Evolutionary conservation across 179 eudicot genomes (phyloP), one percentile per base, ranked within the genome.

Genomic region (Spinacia oleracea): DNA sequence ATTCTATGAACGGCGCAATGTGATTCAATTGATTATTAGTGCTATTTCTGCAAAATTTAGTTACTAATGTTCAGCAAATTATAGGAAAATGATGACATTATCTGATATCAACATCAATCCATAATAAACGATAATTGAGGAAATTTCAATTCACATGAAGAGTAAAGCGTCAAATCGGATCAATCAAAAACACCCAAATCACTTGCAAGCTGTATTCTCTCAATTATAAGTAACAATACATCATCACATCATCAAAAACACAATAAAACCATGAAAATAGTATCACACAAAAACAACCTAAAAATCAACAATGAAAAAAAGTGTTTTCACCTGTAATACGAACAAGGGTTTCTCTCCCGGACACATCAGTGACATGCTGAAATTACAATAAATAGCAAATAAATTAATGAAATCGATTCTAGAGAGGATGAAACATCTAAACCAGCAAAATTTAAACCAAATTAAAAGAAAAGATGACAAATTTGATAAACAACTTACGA

Each of bases 281-380:
- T 4, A 51, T 51, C 5, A 51, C 3, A 50, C 0, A 12, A 50
- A 51, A 51, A 51, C 56, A 18, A 35, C 15, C 65, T 1, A 35
- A 16, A 0, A 62, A 29, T 50, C 9, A 3, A 1, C 3, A 23
- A 67, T 4, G 0, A 2, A 35, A 42, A 6, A 14, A 2, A 21
- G 48, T 48, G 1, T 29, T 20, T 0, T 71, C 42, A 85, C 87
- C 87, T 34, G 87, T 85, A 29, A 85, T 77, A 71, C 87, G 87
- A 79, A 85, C 87, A 67, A 85, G 81, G 9, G 87, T 85, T 79
- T 85, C 87, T 69, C 87, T 79, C n/a, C 87, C 87, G 60, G 87
- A 85, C 81, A 85, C 73, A 85, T 85, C 87, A 60, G 87, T 85
- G 29, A 85, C 81, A 68, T 85, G 87, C 87, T 85, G 81, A 66